phyloP scores from a whole-genome alignment of 2,329 filamentous ascomycete species.

The Calonectria pteridis region DNA sequence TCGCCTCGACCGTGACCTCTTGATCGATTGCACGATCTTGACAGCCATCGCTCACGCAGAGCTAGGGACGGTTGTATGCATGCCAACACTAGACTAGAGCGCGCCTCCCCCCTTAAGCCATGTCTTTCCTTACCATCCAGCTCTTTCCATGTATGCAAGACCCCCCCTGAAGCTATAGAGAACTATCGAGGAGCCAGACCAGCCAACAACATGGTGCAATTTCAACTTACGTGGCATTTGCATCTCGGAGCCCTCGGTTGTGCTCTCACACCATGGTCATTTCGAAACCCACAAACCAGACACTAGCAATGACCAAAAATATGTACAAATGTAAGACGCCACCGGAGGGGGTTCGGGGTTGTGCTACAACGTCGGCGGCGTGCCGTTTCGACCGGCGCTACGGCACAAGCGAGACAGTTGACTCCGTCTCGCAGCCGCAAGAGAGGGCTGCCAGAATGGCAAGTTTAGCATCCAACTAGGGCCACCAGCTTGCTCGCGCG shows the following conservation, averaged over 20 bases:
- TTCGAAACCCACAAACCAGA: slow-evolving; percentile 15
- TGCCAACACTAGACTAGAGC: not conserved
- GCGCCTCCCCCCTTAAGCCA: not conserved
- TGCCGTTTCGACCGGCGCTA: slow-evolving; percentile 11
- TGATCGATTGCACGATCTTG: not conserved
- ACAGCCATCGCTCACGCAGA: not conserved
- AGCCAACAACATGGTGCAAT: slow-evolving; percentile 15
- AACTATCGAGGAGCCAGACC: not conserved
- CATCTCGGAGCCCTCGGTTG: slow-evolving; percentile 11
- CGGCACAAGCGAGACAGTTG: not conserved
- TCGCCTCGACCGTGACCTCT: not conserved
- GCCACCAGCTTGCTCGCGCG: slow-evolving; percentile 10
- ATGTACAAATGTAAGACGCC: slow-evolving; percentile 12
- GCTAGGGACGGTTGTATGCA: not conserved
- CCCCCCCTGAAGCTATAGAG: not conserved
- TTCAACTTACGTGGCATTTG: slow-evolving; percentile 3
- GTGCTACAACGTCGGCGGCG: slow-evolving; percentile 15
- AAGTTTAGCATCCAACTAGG: not conserved
- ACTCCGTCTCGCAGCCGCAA: not conserved
- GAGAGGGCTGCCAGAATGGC: not conserved
- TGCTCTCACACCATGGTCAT: slow-evolving; percentile 19
- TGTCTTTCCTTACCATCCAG: not conserved
- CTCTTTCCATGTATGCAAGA: not conserved
- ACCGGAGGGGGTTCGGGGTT: slow-evolving; percentile 9
- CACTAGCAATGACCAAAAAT: not conserved